These are phyloP conservation scores for Suillus subaureus DNA, from an alignment of 768 basidiomycete genomes.

Conservation along the genomic window DNA sequence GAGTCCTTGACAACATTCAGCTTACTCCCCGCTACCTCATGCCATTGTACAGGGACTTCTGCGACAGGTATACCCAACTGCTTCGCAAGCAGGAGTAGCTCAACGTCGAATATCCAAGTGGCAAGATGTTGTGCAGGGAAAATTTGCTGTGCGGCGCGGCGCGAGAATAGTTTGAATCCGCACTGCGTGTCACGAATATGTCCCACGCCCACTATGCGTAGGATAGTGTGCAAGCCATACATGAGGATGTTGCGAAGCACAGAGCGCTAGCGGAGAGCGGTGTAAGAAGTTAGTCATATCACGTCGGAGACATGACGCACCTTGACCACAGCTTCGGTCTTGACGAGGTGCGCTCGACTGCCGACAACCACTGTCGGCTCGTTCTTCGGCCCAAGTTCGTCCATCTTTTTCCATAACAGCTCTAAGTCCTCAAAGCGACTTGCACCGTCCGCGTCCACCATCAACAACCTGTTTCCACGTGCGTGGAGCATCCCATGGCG, in stretches of 20 bases:
- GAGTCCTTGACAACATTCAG: conserved; percentile 83
- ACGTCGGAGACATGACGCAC: conserved; percentile 42
- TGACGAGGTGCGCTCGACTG: conserved; percentile 90
- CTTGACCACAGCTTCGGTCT: conserved; percentile 92
- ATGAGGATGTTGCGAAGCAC: conserved; percentile 88
- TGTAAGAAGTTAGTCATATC: not conserved
- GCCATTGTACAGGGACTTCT: conserved; percentile 92
- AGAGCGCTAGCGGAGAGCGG: conserved; percentile 61
- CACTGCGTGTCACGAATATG: conserved; percentile 95
- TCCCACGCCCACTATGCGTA: conserved; percentile 86
- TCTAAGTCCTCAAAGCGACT: conserved; percentile 86
- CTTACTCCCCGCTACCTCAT: conserved; percentile 93
- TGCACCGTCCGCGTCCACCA: conserved; percentile 96
- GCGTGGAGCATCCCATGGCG: conserved; percentile 87
- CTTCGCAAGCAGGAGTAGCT: conserved; percentile 84
- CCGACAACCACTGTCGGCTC: conserved; percentile 75
- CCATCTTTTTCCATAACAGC: conserved; percentile 75
- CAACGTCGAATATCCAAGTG: conserved; percentile 97
- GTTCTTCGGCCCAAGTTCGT: conserved; percentile 51
- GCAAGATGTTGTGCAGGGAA: conserved; percentile 87
- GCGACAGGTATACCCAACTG: conserved; percentile 74
- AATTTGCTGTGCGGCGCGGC: conserved; percentile 74
- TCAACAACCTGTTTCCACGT: conserved; percentile 76
- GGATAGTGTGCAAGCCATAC: conserved; percentile 89
- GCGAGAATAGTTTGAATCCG: conserved; percentile 95